phyloP scores from a whole-genome alignment of 306 rosid genomes.

The Vachellia pachyceras region DNA sequence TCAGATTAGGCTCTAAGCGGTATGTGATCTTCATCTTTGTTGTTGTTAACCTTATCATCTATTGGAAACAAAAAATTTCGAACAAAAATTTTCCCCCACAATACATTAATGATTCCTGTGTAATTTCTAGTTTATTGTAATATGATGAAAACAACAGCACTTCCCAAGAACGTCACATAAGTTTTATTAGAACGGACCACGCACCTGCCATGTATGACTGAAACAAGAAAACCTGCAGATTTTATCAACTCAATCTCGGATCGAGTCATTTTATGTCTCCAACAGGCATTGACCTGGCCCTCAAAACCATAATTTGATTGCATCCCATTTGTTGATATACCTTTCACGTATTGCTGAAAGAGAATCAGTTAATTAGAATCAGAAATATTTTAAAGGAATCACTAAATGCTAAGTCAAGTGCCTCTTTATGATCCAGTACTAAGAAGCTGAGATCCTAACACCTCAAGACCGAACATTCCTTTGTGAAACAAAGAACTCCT shows the following conservation, averaged over 20 bases:
- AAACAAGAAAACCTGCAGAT: constrained; percentile 84
- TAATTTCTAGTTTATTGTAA: background rate
- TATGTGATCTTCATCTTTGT: background rate
- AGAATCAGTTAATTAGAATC: constrained; percentile 22
- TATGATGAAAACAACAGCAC: constrained; percentile 11
- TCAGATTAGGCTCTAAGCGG: background rate
- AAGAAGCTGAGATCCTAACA: background rate
- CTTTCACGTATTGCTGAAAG: constrained; percentile 90
- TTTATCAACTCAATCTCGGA: constrained; percentile 71
- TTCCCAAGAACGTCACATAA: constrained; percentile 13
- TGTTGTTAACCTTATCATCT: background rate
- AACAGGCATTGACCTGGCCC: constrained; percentile 91
- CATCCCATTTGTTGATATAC: constrained; percentile 83
- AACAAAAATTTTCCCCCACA: background rate
- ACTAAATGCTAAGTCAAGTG: background rate
- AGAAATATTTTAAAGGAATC: constrained; percentile 29
- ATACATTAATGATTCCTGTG: background rate
- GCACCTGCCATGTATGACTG: constrained; percentile 97
- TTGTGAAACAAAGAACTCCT: background rate
- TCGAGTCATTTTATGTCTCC: constrained; percentile 82
- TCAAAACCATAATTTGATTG: constrained; percentile 81
- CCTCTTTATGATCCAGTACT: background rate
- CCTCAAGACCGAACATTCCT: background rate
- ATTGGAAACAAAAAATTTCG: no score
- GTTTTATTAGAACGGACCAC: constrained; percentile 23